These are phyloP conservation scores for Colletotrichum tropicale DNA, from an alignment of 2,329 filamentous ascomycete species.

Conservation along the genomic window DNA sequence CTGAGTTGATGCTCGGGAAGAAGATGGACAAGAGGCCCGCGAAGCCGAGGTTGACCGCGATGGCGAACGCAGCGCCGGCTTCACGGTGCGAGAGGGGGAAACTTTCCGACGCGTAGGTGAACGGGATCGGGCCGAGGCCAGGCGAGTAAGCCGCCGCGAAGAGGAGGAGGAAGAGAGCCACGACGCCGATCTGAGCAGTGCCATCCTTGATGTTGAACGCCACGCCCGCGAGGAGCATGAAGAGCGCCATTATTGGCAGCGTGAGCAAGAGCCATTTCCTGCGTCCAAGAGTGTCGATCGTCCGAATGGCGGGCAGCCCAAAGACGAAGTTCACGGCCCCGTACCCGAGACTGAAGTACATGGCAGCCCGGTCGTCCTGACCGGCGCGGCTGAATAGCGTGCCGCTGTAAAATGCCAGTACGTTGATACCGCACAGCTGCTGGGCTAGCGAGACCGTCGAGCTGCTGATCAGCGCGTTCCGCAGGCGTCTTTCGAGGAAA, in stretches of 20 bases:
- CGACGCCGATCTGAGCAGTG: conserved; percentile 28
- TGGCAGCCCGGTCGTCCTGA: conserved; percentile 22
- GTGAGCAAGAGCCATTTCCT: conserved; percentile 47
- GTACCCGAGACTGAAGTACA: conserved; percentile 36
- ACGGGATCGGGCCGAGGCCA: conserved; percentile 49
- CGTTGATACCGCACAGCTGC: conserved; percentile 40
- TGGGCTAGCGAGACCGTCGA: conserved; percentile 35
- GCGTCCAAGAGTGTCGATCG: conserved; percentile 44
- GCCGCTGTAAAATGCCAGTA: conserved; percentile 49
- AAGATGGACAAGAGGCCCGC: conserved; percentile 49
- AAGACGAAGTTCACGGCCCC: conserved; percentile 48
- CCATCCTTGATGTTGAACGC: conserved; percentile 29
- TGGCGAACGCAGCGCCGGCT: conserved; percentile 52
- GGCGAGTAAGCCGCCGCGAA: conserved; percentile 48
- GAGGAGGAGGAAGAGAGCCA: conserved; percentile 42
- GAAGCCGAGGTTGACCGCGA: conserved; percentile 51
- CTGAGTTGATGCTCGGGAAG: conserved; percentile 36
- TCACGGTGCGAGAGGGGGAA: conserved; percentile 55
- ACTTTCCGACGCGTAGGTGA: conserved; percentile 54
- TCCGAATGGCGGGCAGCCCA: conserved; percentile 42
- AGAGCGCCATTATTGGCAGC: conserved; percentile 46
- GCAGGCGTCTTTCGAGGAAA: conserved; percentile 30
- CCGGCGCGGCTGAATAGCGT: conserved; percentile 28
- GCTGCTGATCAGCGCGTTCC: conserved; percentile 34
- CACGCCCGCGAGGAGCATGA: conserved; percentile 42